Conservation (phyloP, 768 basidiomycete genomes). For the Lactarius quietus region DNA sequence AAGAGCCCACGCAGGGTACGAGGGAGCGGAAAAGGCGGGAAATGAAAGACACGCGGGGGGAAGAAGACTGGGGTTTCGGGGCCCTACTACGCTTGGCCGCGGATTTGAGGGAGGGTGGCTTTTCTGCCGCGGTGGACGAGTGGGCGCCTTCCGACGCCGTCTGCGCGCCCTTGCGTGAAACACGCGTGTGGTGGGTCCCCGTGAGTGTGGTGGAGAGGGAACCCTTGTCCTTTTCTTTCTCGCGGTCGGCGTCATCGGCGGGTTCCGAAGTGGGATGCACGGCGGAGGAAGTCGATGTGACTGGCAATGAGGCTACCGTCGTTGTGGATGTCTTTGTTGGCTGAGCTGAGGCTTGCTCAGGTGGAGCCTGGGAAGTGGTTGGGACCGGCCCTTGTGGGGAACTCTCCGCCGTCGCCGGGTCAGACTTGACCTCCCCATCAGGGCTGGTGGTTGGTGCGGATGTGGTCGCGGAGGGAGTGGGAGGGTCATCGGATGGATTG, state of each 20-base stretch:
- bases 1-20: slow-evolving; percentile 63
- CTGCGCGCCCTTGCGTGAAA: slow-evolving; percentile 32
- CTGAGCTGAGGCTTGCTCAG: slow-evolving; percentile 20
- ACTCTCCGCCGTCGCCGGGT: slow-evolving; percentile 12
- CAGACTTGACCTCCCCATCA: slow-evolving; percentile 25
- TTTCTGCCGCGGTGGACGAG: slow-evolving; percentile 32
- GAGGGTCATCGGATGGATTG: background rate
- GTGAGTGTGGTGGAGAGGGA: slow-evolving; percentile 43
- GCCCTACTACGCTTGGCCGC: slow-evolving; percentile 25
- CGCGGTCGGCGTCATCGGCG: slow-evolving; percentile 37
- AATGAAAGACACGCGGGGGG: slow-evolving; percentile 51
- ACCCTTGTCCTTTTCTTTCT: slow-evolving; percentile 46
- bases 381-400: slow-evolving; percentile 31
- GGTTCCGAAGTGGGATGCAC: slow-evolving; percentile 33
- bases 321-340: slow-evolving; percentile 20
- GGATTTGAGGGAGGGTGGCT: slow-evolving; percentile 24
- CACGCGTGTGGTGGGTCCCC: slow-evolving; percentile 40
- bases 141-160: slow-evolving; percentile 36
- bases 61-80: slow-evolving; percentile 32
- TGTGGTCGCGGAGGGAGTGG: background rate
- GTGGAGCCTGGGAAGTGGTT: slow-evolving; percentile 7
- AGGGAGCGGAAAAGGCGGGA: slow-evolving; percentile 57
- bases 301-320: slow-evolving; percentile 20
- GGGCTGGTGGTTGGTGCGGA: slow-evolving; percentile 8
- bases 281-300: slow-evolving; percentile 21